Conservation (phyloP, 179 eudicot species). For the Beta lomatogona region DNA sequence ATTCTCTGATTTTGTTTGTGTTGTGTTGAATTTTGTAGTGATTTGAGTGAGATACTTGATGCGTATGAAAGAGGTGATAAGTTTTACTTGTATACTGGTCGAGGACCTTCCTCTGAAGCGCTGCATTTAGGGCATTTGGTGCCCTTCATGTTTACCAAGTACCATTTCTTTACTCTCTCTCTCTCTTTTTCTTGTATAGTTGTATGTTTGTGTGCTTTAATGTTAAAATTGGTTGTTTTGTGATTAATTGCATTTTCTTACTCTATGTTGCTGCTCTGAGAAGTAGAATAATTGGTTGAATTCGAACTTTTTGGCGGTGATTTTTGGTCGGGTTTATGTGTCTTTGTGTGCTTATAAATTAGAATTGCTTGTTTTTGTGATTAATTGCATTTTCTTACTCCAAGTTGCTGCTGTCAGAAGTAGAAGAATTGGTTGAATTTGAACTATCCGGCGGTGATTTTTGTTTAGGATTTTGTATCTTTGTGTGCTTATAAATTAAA, state of each 20-base stretch:
- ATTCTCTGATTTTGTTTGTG: neutral
- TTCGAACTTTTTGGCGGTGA: neutral
- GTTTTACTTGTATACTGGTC: constrained; percentile 86
- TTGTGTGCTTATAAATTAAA: neutral
- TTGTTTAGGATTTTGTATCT: neutral
- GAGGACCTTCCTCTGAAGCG: constrained; percentile 95
- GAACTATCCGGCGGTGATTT: neutral
- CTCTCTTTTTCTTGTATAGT: neutral
- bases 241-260: neutral
- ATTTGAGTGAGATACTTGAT: constrained; percentile 72
- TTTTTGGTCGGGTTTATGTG: too few species aligned
- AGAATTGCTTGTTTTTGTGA: too few species aligned
- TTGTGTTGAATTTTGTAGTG: constrained; percentile 35
- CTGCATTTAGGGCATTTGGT: constrained; percentile 92
- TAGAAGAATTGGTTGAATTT: neutral
- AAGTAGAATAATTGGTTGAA: neutral
- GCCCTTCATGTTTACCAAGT: constrained; percentile 98
- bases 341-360: too few species aligned
- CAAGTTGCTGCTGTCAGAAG: neutral
- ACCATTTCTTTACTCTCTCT: constrained; percentile 12
- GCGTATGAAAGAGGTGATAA: constrained; percentile 83
- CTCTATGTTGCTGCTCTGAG: too few species aligned
- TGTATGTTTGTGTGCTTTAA: neutral
- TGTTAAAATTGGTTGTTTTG: neutral
- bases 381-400: neutral